Base-by-base conservation (phyloP, 148 eudicot species). In the Salicornia ramosissima region DNA sequence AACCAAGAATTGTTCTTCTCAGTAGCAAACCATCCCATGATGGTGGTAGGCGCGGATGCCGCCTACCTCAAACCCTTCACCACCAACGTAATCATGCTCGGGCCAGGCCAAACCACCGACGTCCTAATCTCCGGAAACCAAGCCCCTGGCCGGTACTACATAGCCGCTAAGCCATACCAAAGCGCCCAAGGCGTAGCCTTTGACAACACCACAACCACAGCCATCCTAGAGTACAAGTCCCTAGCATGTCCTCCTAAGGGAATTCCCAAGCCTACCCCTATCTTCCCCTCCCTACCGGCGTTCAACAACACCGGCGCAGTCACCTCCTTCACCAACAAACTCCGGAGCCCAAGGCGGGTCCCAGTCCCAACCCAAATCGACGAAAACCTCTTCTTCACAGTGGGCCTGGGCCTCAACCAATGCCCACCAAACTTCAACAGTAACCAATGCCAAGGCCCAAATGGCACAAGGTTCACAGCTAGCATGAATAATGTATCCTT, bases 1-100 rank as follows among this genome's bases (percentile, higher is more conserved):
- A 94, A 94, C 80, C 98, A 93, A 73, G 92, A 93, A 70, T 92
- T 90, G 39, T 94, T 94, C 85, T 85, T 94, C 82, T 81, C 86
- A 9, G 80, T 94, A 0, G 97, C 96, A 56, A 84, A 86, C 76
- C 98, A 94, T 80, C 72, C 64, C 55, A 75, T 94, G 63, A 88
- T 87, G 0, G 93, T 94, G 6, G 96, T 94, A 1, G 96, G 92
- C 53, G 97, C 98, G 2, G 98, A 94, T 53, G 98, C 98, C 45
- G 81, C 91, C 16, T 93, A 93, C 74, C 80, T 86, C n/a, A 88
- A 88, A 40, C 96, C 90, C 43, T 93, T 93, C 84, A 76, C 84
- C 49, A 90, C 98, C 39, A 67, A 81, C 10, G 84, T 87, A 31
- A 82, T 90, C 64, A 93, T 88, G 92, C 74, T 93, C 28, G 98